phyloP scores from a whole-genome alignment of 345 rosid species.

The Hibiscus syriacus region DNA sequence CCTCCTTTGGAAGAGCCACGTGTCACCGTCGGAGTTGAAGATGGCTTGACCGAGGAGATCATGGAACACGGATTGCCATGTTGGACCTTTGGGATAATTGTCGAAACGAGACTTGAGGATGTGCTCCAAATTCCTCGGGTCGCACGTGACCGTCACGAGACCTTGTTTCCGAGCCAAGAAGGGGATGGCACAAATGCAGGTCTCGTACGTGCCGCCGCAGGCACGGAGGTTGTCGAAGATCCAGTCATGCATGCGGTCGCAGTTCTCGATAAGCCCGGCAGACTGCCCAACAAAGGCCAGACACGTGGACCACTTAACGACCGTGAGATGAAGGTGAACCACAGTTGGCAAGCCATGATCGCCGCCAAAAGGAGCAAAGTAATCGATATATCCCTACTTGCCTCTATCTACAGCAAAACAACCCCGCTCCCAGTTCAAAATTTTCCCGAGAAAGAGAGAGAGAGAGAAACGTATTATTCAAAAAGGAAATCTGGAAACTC shows the following conservation, averaged over 20 bases:
- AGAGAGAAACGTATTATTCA: not conserved
- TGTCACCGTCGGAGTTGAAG: conserved; percentile 86
- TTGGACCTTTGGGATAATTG: conserved; percentile 95
- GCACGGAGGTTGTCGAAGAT: conserved; percentile 90
- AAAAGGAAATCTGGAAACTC: not conserved
- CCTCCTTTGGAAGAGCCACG: conserved; percentile 90
- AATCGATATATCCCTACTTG: conserved; percentile 48
- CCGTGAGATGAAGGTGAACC: conserved; percentile 90
- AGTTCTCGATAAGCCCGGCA: conserved; percentile 85
- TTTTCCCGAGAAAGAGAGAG: not conserved
- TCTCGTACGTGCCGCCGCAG: conserved; percentile 94
- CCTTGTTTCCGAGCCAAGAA: conserved; percentile 79
- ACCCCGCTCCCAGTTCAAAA: not conserved
- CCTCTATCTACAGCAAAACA: not conserved
- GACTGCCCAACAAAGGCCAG: conserved; percentile 88
- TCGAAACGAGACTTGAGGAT: conserved; percentile 78
- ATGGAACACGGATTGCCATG: conserved; percentile 94
- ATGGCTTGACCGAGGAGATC: conserved; percentile 91
- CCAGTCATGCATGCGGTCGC: conserved; percentile 96
- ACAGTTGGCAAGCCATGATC: conserved; percentile 61
- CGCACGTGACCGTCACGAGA: conserved; percentile 95
- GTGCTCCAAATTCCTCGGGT: conserved; percentile 81
- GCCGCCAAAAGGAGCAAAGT: conserved; percentile 58
- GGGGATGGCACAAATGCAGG: conserved; percentile 88
- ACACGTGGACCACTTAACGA: conserved; percentile 81